Base-by-base conservation (phyloP, 257 asterid species). In the Solanum appendiculatum region DNA sequence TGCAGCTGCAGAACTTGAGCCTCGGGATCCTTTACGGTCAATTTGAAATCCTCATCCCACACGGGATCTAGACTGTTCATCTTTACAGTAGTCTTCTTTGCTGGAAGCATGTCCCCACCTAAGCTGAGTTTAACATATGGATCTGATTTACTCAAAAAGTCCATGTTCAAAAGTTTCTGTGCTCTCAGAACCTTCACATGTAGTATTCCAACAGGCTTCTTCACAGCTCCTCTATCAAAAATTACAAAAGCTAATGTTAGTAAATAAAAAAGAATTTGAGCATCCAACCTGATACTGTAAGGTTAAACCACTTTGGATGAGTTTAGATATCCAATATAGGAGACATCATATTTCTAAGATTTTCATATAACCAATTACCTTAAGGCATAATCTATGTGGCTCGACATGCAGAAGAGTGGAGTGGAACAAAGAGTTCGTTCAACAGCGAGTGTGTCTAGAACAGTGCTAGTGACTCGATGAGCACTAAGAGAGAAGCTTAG, bases 141-240 rank as follows among this genome's bases (percentile, higher is more conserved):
- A 88, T 96, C 99, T 6, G 99, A 96, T 42, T 90, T 87, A 27
- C 93, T 85, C 3, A 96, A 80, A 82, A 95, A 90, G 88, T 95
- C 99, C 94, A 37, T 95, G 85, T 95, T 92, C 83, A 94, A 42
- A 60, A 96, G 98, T 36, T 92, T 90, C 63, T 5, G 81, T 23
- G 98, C 99, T 86, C 92, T 91, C 83, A 95, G 89, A 84, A 96
- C 91, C 89, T 94, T 93, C 54, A 94, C 99, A 40, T 92, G 95
- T 63, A 96, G 91, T 89, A 96, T 95, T 75, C 99, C 99, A 1
- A 96, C 93, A 5, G 99, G 97, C 91, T 95, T 96, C 93, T 91
- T 93, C 44, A 91, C 90, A 82, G 96, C 96, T 88, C 94, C 95
- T 86, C 98, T 95, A 89, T 69, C 18, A 25, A 75, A 69, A 33